Base-by-base conservation (phyloP, 1,139 yeast genomes). In the Kluyveromyces sp. region DNA sequence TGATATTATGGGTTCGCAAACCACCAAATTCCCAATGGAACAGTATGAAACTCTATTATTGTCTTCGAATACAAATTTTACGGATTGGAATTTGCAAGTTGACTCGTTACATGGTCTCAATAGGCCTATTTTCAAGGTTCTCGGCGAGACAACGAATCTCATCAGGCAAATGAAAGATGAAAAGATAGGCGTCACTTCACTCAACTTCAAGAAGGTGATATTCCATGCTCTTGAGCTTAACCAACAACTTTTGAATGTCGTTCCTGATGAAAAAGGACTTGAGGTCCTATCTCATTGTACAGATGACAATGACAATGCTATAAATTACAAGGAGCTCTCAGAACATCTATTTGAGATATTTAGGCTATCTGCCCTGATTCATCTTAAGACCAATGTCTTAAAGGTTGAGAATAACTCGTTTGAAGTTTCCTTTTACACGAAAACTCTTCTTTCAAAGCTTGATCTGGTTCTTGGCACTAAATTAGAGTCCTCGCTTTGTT, bases 61-160 rank as follows among this genome's bases (percentile, higher is more conserved):
- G 19, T 59, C 41, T 15, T 32, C 43, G 13, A 39, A 38, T 25
- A 39, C 22, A 9, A 64, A 63, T 2, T 55, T 49, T 42, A 64
- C 71, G 3, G 60, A 56, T 6, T 31, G 41, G 36, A 67, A 60
- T 33, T 22, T 46, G 25, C 50, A 46, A n/a, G 64, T 81, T 39
- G 85, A 82, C 60, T 86, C 94, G 0, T 66, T 84, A 40, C 74
- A 82, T 47, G 94, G 94, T 2, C 74, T 84, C 25, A 80, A 86
- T 29, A 79, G 83, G 51, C 80, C 80, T 3, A 64, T 85, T 20
- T 81, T 78, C 57, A 69, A 74, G 33, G 66, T 80, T 15, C 70
- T 85, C 47, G 92, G 89, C 8, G 84, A 82, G 47, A 80, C 84
- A 32, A 78, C 79, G 31, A 75, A 77, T 13, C 64, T 83, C 47